Evolutionary conservation across 257 asterid species (phyloP).

Genomic region (Nicotiana tomentosiformis): DNA sequence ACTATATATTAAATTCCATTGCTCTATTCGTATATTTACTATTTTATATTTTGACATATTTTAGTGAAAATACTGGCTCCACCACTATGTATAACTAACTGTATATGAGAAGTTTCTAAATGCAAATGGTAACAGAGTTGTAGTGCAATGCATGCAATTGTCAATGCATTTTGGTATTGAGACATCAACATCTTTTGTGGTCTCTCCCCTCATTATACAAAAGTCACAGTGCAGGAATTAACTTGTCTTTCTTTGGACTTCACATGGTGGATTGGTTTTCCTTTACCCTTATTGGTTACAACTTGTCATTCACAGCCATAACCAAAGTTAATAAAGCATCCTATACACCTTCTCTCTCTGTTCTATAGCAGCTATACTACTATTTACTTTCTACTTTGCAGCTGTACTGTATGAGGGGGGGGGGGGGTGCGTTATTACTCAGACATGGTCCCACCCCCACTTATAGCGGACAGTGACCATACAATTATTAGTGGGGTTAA

Average conservation of each 20-base stretch:
- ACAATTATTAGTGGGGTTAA: conserved; percentile 5
- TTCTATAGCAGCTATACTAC: background rate
- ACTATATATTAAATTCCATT: too few relatives aligned
- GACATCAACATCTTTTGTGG: too few relatives aligned
- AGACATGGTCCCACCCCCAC: conserved; percentile 18
- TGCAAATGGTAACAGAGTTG: too few relatives aligned
- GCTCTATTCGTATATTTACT: too few relatives aligned
- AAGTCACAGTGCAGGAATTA: too few relatives aligned
- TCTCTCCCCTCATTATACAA: too few relatives aligned
- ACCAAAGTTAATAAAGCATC: background rate
- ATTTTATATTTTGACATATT: too few relatives aligned
- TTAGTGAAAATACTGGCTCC: too few relatives aligned
- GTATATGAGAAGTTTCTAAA: too few relatives aligned
- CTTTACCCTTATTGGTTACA: conserved; percentile 18
- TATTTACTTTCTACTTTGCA: background rate
- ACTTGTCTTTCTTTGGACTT: background rate
- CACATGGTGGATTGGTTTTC: conserved; percentile 20
- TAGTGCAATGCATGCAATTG: too few relatives aligned
- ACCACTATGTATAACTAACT: too few relatives aligned
- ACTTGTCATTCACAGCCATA: conserved; percentile 25
- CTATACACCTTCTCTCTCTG: background rate
- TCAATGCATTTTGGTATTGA: too few relatives aligned
- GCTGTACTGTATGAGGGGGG: background rate
- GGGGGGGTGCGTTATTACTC: background rate
- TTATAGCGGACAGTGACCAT: conserved; percentile 14